Conservation (phyloP, 176 grass and related monocot genomes). For the Poa annua region DNA sequence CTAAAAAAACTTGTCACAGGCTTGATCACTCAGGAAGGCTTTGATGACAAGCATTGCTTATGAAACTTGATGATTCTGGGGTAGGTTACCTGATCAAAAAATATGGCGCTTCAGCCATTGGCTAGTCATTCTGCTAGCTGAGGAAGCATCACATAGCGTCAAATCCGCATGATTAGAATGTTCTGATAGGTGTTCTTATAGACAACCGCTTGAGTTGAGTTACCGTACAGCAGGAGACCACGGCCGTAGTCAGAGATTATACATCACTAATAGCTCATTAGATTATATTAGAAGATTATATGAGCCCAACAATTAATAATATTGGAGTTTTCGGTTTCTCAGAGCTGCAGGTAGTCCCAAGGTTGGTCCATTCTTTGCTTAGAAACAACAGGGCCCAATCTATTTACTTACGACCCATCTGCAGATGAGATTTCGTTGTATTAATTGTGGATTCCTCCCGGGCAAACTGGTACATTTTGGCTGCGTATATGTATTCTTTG, state of each 20-base stretch:
- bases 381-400: slow-evolving; percentile 28
- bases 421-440: slow-evolving; percentile 48
- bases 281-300: slow-evolving; percentile 69
- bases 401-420: slow-evolving; percentile 16
- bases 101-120: slow-evolving; percentile 25
- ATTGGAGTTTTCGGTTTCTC: slow-evolving; percentile 39
- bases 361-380: slow-evolving; percentile 26
- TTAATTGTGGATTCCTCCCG: slow-evolving; percentile 50
- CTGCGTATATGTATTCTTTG: slow-evolving; percentile 60
- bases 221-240: slow-evolving; percentile 62
- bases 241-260: slow-evolving; percentile 55
- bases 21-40: slow-evolving; percentile 74
- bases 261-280: slow-evolving; percentile 70
- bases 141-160: slow-evolving; percentile 38
- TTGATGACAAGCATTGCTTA: slow-evolving; percentile 81
- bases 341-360: slow-evolving; percentile 22
- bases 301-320: slow-evolving; percentile 55
- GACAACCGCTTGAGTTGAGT: slow-evolving; percentile 48
- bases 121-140: slow-evolving; percentile 51
- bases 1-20: slow-evolving; percentile 75
- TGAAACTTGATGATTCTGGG: slow-evolving; percentile 54
- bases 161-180: slow-evolving; percentile 38
- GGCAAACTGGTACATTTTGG: slow-evolving; percentile 51
- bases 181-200: slow-evolving; percentile 51
- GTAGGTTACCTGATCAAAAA: slow-evolving; percentile 33